phyloP scores from a whole-genome alignment of 257 asterid genomes.

The Penstemon eatonii region DNA sequence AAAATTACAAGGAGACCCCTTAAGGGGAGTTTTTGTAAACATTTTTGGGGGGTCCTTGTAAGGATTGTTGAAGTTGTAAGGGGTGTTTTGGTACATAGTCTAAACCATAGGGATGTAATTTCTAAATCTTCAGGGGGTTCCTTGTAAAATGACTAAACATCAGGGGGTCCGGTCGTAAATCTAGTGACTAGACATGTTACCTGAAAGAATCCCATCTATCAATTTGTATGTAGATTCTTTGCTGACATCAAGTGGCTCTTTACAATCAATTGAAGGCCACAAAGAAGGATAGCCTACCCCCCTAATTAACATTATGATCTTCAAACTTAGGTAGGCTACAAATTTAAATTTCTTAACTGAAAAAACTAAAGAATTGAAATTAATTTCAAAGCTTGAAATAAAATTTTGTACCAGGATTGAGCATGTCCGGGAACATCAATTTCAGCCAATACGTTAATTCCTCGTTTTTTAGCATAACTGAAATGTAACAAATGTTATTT shows the following conservation, averaged over 20 bases:
- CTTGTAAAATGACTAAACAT: too few relatives aligned
- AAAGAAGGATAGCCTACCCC: conserved; percentile 83
- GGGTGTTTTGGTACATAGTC: too few relatives aligned
- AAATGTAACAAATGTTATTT: conserved; percentile 15
- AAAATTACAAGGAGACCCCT: too few relatives aligned
- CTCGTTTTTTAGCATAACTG: conserved; percentile 84
- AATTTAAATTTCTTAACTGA: not conserved
- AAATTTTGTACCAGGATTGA: conserved; percentile 65
- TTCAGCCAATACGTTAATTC: conserved; percentile 86
- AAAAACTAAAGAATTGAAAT: not conserved
- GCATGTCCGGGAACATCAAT: conserved; percentile 96
- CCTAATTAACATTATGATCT: conserved; percentile 40
- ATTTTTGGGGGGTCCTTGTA: too few relatives aligned
- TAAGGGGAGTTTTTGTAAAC: too few relatives aligned
- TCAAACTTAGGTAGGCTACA: not conserved
- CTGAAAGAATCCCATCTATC: conserved; percentile 86
- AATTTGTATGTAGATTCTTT: conserved; percentile 78
- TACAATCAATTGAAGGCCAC: conserved; percentile 79
- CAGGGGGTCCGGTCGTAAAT: too few relatives aligned
- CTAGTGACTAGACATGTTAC: conserved; percentile 35
- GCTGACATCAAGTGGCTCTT: conserved; percentile 89
- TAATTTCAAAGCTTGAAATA: not conserved
- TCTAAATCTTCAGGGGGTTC: too few relatives aligned
- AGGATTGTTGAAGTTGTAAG: too few relatives aligned
- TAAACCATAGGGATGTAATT: too few relatives aligned